Conservation (phyloP, 169 alveolate genomes). For the Fabrea salina region DNA sequence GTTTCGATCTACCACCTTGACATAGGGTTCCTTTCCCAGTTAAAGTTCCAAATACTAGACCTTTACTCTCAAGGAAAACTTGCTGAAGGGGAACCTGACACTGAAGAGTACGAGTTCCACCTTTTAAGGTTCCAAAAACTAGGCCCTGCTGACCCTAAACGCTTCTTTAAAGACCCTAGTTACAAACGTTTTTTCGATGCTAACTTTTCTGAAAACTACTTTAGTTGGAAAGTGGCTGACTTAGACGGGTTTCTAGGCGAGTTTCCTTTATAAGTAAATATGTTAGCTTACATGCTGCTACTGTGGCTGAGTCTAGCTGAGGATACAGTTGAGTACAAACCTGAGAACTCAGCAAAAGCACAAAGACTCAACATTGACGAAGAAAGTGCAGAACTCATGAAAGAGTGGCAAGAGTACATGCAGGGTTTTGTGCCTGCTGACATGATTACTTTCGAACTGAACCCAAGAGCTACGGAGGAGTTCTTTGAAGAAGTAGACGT, state of each 20-base stretch:
- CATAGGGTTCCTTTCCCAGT: not conserved
- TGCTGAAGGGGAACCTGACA: conserved; percentile 9
- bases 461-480: conserved; percentile 45
- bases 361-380: conserved; percentile 18
- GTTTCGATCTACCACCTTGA: not conserved
- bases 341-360: no score
- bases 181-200: not conserved
- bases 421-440: conserved; percentile 60
- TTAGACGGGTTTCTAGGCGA: not conserved
- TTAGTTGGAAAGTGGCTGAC: conserved; percentile 1
- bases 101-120: conserved; percentile 24
- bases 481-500: conserved; percentile 46
- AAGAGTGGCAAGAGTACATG: conserved; percentile 72
- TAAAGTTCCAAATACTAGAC: not conserved
- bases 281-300: no score
- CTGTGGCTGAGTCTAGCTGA: no score
- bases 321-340: no score
- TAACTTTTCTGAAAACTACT: not conserved
- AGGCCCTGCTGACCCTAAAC: not conserved
- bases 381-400: conserved; percentile 35
- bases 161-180: not conserved
- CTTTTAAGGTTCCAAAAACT: not conserved
- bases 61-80: not conserved
- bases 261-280: no score
- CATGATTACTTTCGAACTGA: conserved; percentile 50